Evolutionary conservation across 345 rosid genomes (phyloP).

Genomic region (Camelina neglecta): DNA sequence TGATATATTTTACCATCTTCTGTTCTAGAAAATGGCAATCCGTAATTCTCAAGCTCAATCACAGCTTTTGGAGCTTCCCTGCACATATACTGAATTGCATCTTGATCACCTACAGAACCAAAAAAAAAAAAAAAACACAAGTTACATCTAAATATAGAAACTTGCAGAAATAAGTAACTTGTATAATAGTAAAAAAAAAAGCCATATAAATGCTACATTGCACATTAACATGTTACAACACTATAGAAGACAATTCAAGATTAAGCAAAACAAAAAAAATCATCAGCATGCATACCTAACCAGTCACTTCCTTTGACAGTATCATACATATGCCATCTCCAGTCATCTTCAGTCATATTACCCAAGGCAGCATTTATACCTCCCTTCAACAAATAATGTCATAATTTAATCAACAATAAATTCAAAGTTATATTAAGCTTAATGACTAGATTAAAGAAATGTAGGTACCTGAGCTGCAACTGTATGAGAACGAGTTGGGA

Average conservation of each 20-base stretch:
- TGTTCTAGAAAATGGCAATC: conserved; percentile 90
- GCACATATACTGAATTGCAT: conserved; percentile 98
- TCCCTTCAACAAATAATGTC: conserved; percentile 56
- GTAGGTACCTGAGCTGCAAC: conserved; percentile 84
- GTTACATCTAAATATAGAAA: conserved; percentile 12
- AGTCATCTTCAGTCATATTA: conserved; percentile 93
- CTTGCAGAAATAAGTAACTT: background rate
- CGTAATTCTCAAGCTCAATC: conserved; percentile 95
- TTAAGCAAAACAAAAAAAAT: background rate
- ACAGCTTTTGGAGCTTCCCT: conserved; percentile 99
- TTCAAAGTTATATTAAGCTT: background rate
- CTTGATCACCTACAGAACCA: conserved; percentile 78
- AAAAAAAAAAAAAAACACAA: background rate
- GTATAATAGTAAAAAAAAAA: background rate
- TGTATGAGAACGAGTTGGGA: conserved; percentile 92
- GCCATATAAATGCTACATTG: background rate
- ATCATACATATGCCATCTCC: conserved; percentile 99
- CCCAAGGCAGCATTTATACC: conserved; percentile 97
- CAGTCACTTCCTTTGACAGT: conserved; percentile 99
- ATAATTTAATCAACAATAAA: background rate
- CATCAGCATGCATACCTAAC: conserved; percentile 64
- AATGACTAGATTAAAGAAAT: background rate
- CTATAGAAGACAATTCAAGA: background rate
- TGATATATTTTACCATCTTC: conserved; percentile 98
- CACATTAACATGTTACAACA: background rate